Base-by-base conservation (phyloP, 805 yeast species). In the Sugiyamaella mastotermitis region DNA sequence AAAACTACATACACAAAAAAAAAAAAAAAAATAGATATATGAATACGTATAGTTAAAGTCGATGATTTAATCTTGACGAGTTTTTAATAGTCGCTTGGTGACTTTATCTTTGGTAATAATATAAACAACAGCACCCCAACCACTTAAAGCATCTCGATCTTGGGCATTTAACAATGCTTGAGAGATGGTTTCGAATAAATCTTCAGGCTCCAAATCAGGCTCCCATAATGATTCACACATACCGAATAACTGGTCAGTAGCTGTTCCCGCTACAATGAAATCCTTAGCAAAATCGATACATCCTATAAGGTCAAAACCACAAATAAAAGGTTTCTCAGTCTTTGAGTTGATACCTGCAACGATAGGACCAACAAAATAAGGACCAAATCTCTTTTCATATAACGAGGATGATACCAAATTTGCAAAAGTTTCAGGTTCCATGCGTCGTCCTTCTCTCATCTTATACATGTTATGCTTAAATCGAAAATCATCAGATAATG, bases 91-190 rank as follows among this genome's bases (percentile, higher is more conserved):
- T 56, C 94, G 78, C 67, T 81, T 87, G 38, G 78, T 74, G 41
- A 92, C 94, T 62, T 85, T 83, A 58, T 90, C 97, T 65, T 87
- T 87, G 33, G 94, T 84, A 37, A 92, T 76, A 39, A 92, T 68
- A 63, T 90, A 90, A 17, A 92, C 97, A 13, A 85, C 83, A 6
- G 95, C 96, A 55, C 98, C 98, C 96, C 97, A 92, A 49, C 99
- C 99, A 21, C 94, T 80, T 42, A 92, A 71, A 4, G 97, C 95
- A 64, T 92, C 98, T 71, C 98, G 83, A 63, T 92, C 98, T 25
- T 83, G 94, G 14, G 96, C 97, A 59, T 83, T 86, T 68, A 92
- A 68, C 43, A 92, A 68, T 1, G 97, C 90, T 64, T 92, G 98
- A 51, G 94, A 79, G 49, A 87, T 83, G 28, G 97, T 90, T 63